These are phyloP conservation scores for Cytidiella melzeri DNA, from an alignment of 768 basidiomycete genomes.

Conservation along the genomic window DNA sequence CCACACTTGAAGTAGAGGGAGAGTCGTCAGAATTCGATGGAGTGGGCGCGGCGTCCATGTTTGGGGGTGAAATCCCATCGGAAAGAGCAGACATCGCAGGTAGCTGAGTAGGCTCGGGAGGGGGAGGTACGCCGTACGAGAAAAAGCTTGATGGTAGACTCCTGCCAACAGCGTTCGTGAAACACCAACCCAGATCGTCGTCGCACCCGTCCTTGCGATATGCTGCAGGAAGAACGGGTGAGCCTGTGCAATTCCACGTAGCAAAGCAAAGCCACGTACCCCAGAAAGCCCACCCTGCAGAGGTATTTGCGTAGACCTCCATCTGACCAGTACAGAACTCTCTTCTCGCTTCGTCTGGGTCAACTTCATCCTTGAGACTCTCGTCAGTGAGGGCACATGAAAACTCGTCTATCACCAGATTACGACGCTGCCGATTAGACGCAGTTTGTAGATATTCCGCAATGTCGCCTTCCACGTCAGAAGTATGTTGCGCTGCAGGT, in stretches of 20 bases:
- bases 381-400: constrained; percentile 42
- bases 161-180: constrained; percentile 51
- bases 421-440: constrained; percentile 29
- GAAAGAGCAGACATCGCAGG: constrained; percentile 18
- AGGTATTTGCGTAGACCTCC: constrained; percentile 46
- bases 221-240: constrained; percentile 27
- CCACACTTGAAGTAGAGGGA: not conserved
- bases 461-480: constrained; percentile 27
- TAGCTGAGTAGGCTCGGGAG: constrained; percentile 18
- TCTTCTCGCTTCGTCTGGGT: constrained; percentile 38
- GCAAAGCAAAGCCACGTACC: constrained; percentile 32
- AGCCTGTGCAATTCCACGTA: not conserved
- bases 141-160: constrained; percentile 54
- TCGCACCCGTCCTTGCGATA: constrained; percentile 58
- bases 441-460: constrained; percentile 23
- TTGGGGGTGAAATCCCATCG: constrained; percentile 17
- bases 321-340: constrained; percentile 56
- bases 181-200: constrained; percentile 63
- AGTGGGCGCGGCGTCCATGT: not conserved
- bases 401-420: constrained; percentile 47
- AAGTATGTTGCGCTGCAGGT: constrained; percentile 39
- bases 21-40: not conserved
- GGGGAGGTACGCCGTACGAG: constrained; percentile 34
- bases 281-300: constrained; percentile 70
- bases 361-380: constrained; percentile 42